Conservation (phyloP, 352 stramenopile genomes). For the Plasmopara viticola region DNA sequence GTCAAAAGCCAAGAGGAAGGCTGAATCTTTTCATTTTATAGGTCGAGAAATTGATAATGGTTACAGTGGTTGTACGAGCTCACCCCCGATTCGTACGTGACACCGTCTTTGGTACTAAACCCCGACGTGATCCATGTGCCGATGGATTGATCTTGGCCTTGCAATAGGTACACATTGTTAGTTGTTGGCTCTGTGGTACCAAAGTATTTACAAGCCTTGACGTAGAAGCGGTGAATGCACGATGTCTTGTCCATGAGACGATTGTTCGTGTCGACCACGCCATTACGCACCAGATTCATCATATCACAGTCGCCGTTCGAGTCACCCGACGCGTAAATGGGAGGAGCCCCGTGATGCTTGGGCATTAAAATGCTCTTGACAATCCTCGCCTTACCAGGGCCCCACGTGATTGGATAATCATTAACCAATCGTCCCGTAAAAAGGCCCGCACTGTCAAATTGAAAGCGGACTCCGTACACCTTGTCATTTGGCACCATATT, state of each 20-base stretch:
- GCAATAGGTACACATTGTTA: conserved; percentile 49
- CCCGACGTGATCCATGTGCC: conserved; percentile 64
- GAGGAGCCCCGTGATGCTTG: conserved; percentile 36
- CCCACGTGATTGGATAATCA: conserved; percentile 65
- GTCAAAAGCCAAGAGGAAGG: not conserved
- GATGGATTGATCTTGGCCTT: conserved; percentile 56
- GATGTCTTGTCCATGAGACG: conserved; percentile 36
- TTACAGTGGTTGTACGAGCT: conserved; percentile 26
- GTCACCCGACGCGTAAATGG: conserved; percentile 51
- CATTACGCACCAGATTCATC: conserved; percentile 47
- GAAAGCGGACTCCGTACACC: conserved; percentile 54
- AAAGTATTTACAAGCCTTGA: conserved; percentile 52
- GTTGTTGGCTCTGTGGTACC: conserved; percentile 26
- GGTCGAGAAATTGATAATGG: conserved; percentile 36
- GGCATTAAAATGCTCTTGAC: conserved; percentile 41
- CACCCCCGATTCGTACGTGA: conserved; percentile 42
- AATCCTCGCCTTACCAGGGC: conserved; percentile 44
- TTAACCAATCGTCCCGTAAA: conserved; percentile 39
- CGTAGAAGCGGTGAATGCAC: conserved; percentile 62
- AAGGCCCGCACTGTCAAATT: conserved; percentile 24
- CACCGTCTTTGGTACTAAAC: conserved; percentile 52
- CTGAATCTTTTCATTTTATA: conserved; percentile 9
- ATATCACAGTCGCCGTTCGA: conserved; percentile 59
- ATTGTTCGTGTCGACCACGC: conserved; percentile 61
- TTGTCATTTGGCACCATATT: conserved; percentile 47